Base-by-base conservation (phyloP, 495 filamentous ascomycete species). In the Trichoderma erinaceum region DNA sequence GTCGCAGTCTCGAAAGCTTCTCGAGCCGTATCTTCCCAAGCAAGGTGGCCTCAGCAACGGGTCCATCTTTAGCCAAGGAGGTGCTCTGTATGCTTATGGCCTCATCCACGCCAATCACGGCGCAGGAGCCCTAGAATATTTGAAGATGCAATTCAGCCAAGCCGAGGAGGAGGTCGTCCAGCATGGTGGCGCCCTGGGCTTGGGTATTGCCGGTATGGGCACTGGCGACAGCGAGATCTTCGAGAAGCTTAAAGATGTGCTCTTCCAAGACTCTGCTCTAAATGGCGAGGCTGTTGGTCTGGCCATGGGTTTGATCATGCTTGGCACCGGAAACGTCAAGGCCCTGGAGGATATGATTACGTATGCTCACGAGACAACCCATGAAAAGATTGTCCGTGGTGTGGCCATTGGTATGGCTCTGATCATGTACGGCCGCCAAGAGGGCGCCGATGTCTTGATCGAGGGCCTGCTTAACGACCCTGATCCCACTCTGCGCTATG, bases 41-140 rank as follows among this genome's bases (percentile, higher is more conserved):
- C 86, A 90, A 23, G 85, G 84, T 32, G 85, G 89, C 63, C 83
- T 88, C 29, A 81, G 79, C 67, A 83, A 87, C 21, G 91, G 92
- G 27, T 98, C 95, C 11, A 87, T 92, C 44, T 99, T 94, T 76
- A 97, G 94, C 75, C 93, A 97, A 72, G 96, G 96, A 73, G 96
- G 96, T 68, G 93, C 93, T 27, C 85, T 99, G 13, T 99, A 96
- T 73, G 96, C 94, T 0, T 90, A 97, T 68, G 96, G 96, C 69
- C 82, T 99, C 63, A 99, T 99, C 68, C 97, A 97, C 74, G 92
- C 93, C 68, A 99, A 99, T 77, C 96, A 99, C 72, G 96, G 95
- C 48, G 92, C 92, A 0, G 90, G 92, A 74, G 96, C 96, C 23
- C 81, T 98, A 41, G 90, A 94, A 41, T 92, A 94, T 72, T 89